Percentiles rank a stretch among this genome's conserved stretches.
Conservation (phyloP, 768 basidiomycete genomes). For the Suillus variegatus region DNA sequence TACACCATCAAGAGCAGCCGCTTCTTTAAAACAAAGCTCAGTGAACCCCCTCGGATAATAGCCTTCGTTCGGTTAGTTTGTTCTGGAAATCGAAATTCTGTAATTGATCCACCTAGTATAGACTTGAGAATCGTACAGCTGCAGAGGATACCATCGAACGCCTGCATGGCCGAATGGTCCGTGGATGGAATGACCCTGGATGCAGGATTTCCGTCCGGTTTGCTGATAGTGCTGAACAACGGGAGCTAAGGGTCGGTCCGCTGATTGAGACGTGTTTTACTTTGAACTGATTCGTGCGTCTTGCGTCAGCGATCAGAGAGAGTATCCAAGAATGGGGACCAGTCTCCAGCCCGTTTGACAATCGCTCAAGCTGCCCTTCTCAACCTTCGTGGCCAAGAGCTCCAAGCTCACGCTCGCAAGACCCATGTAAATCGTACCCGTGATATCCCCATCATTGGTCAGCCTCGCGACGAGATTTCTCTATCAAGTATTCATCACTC, state of each 20-base stretch:
- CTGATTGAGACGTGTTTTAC: slow-evolving; percentile 5
- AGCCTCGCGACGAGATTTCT: background rate
- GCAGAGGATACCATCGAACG: slow-evolving; percentile 80
- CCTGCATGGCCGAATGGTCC: slow-evolving; percentile 77
- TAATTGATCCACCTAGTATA: slow-evolving; percentile 25
- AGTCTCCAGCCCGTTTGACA: slow-evolving; percentile 63
- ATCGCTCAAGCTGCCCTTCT: slow-evolving; percentile 79
- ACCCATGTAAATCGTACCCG: slow-evolving; percentile 13
- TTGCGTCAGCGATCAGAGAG: slow-evolving; percentile 60
- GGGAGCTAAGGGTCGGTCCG: slow-evolving; percentile 67
- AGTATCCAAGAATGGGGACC: slow-evolving; percentile 57
- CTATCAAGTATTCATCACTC: slow-evolving; percentile 7
- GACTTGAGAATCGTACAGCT: slow-evolving; percentile 68
- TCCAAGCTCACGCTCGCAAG: slow-evolving; percentile 23
- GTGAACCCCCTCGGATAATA: slow-evolving; percentile 76
- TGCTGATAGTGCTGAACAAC: slow-evolving; percentile 75
- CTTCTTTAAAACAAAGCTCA: slow-evolving; percentile 79
- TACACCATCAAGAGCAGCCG: slow-evolving; percentile 73
- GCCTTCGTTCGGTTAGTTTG: slow-evolving; percentile 72
- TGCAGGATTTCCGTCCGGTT: slow-evolving; percentile 80
- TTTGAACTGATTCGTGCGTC: slow-evolving; percentile 2
- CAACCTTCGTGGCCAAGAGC: slow-evolving; percentile 71
- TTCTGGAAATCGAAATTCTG: background rate
- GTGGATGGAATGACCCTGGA: slow-evolving; percentile 76
- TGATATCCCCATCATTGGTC: slow-evolving; percentile 11